Percentiles rank a stretch among this genome's conserved stretches.
Evolutionary conservation across 305 asterid species (phyloP).

Genomic region (Solanum aculeatissimum): DNA sequence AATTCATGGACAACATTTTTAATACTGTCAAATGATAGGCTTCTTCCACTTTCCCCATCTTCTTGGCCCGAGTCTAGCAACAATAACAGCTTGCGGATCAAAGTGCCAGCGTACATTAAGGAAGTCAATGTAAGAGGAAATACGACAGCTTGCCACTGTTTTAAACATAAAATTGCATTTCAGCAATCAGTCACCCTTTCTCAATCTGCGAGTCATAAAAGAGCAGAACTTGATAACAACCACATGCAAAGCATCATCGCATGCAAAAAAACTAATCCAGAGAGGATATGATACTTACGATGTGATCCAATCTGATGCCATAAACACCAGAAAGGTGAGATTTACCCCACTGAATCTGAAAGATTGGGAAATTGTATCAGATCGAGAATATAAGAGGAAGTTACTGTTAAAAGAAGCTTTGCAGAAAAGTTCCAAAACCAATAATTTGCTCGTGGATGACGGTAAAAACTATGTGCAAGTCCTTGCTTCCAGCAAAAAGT

Average conservation of each 20-base stretch:
- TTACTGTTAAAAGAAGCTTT: neutral
- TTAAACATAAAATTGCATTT: constrained; percentile 57
- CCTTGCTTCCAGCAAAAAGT: neutral
- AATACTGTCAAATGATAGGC: constrained; percentile 17
- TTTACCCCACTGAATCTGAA: constrained; percentile 38
- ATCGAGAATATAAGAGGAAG: neutral
- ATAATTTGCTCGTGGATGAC: neutral
- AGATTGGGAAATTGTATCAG: neutral
- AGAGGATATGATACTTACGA: constrained; percentile 33
- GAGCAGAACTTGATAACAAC: constrained; percentile 19
- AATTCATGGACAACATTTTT: constrained; percentile 18
- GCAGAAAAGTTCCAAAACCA: neutral
- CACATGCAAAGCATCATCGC: constrained; percentile 3
- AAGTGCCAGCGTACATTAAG: constrained; percentile 73
- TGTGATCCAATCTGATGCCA: constrained; percentile 69
- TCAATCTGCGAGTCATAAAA: constrained; percentile 40
- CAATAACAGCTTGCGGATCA: constrained; percentile 32
- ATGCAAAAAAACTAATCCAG: neutral
- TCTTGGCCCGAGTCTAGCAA: constrained; percentile 29
- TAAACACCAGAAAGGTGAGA: constrained; percentile 35
- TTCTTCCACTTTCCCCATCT: constrained; percentile 23
- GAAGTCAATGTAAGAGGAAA: constrained; percentile 73
- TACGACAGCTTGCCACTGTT: constrained; percentile 91
- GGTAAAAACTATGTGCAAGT: neutral
- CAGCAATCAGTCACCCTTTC: constrained; percentile 56